Conservation (phyloP, 768 basidiomycete species). For the Lentinula sp. region DNA sequence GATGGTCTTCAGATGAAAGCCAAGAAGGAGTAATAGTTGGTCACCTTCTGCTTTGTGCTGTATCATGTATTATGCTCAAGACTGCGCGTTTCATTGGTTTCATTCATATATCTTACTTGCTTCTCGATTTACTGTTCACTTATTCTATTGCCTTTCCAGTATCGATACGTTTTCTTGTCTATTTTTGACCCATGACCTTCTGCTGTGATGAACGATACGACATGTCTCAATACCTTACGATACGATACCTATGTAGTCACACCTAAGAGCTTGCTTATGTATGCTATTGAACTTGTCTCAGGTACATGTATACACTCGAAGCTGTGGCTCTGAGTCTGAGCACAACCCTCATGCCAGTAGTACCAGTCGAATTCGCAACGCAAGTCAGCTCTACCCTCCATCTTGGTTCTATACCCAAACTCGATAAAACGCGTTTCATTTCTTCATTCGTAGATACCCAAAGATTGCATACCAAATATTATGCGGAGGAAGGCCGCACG, state of each 20-base stretch:
- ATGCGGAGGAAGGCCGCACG: conserved; percentile 35
- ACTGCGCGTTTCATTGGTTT: not conserved
- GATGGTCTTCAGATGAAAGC: not conserved
- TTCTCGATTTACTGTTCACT: not conserved
- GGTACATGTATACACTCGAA: not conserved
- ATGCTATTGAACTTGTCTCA: not conserved
- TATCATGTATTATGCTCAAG: not conserved
- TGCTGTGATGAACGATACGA: not conserved
- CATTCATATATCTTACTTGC: not conserved
- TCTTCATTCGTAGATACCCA: conserved; percentile 46
- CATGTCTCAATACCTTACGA: not conserved
- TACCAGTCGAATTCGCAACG: not conserved
- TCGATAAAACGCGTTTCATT: conserved; percentile 37
- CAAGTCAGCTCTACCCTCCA: not conserved
- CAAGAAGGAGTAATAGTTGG: not conserved
- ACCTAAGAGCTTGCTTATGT: too few species aligned
- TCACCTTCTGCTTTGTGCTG: not conserved
- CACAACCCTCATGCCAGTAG: not conserved
- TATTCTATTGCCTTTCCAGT: not conserved
- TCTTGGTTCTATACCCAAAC: conserved; percentile 21
- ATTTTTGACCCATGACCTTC: not conserved
- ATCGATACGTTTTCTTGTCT: not conserved
- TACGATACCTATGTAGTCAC: not conserved
- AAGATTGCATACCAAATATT: conserved; percentile 31
- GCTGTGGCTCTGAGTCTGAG: too few species aligned